Evolutionary conservation across 768 basidiomycete genomes (phyloP).

Genomic region (Russula olivacea): DNA sequence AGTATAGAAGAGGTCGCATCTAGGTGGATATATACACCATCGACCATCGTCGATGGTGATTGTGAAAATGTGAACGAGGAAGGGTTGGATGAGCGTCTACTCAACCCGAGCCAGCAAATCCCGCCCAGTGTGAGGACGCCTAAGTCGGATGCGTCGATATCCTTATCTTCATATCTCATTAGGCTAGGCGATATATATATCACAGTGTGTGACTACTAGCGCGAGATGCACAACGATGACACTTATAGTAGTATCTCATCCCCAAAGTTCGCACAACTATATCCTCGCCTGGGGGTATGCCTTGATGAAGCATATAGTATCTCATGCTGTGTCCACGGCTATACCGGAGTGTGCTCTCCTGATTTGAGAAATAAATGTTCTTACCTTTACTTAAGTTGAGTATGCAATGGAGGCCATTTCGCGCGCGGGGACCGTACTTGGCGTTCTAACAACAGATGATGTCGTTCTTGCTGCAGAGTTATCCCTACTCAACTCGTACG

Average conservation of each 20-base stretch:
- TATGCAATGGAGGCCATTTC: slow-evolving; percentile 99
- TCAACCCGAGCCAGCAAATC: not conserved
- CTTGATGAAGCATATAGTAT: slow-evolving; percentile 24
- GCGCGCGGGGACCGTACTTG: slow-evolving; percentile 87
- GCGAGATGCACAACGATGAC: slow-evolving; percentile 6
- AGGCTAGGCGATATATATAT: slow-evolving; percentile 96
- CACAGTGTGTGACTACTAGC: slow-evolving; percentile 59
- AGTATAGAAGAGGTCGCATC: not conserved
- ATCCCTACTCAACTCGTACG: slow-evolving; percentile 86
- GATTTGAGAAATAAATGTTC: not conserved
- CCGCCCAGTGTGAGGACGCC: not conserved
- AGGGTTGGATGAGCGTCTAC: no score
- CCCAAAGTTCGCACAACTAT: slow-evolving; percentile 86
- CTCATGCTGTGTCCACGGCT: slow-evolving; percentile 40
- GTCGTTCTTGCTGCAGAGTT: slow-evolving; percentile 93
- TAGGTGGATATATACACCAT: not conserved
- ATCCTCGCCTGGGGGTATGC: slow-evolving; percentile 98
- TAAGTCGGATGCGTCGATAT: slow-evolving; percentile 7
- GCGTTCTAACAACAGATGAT: slow-evolving; percentile 83
- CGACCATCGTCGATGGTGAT: not conserved
- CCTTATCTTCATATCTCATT: not conserved
- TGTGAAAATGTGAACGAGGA: no score
- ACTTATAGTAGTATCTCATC: slow-evolving; percentile 22
- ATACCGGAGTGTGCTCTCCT: slow-evolving; percentile 76
- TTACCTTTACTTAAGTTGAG: slow-evolving; percentile 58